Evolutionary conservation across 192 early-diverging fungal genomes (phyloP).

Genomic region (Backusella circina): DNA sequence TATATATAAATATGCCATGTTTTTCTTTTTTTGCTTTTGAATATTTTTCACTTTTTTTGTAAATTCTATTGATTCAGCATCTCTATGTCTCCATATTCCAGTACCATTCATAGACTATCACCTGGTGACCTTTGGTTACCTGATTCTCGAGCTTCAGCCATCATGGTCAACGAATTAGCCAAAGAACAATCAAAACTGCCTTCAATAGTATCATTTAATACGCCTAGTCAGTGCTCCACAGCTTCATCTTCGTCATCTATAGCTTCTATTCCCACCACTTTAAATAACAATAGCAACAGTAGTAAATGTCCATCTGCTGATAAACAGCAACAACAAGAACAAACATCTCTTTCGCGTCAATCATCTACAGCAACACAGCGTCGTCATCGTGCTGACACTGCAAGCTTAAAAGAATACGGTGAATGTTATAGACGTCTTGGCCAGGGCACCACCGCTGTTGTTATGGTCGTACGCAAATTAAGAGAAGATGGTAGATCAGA

Average conservation of each 20-base stretch:
- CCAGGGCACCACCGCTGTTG: conserved; percentile 87
- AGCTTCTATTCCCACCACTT: background rate
- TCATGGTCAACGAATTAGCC: background rate
- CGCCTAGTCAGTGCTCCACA: background rate
- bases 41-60: background rate
- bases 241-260: conserved; percentile 4
- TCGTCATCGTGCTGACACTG: conserved; percentile 17
- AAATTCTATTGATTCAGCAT: background rate
- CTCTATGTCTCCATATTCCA: background rate
- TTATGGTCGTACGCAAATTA: conserved; percentile 77
- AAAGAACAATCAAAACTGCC: background rate
- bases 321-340: background rate
- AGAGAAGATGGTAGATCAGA: conserved; percentile 55
- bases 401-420: conserved; percentile 33
- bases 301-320: background rate
- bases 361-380: conserved; percentile 2
- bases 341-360: background rate
- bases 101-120: conserved; percentile 8
- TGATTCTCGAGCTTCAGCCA: background rate
- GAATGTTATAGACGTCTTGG: conserved; percentile 69
- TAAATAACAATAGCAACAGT: background rate
- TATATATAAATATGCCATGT: conserved; percentile 4
- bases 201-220: background rate
- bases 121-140: conserved; percentile 14
- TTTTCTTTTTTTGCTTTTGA: background rate